Evolutionary conservation across 2,329 filamentous ascomycete genomes (phyloP).

Genomic region (Colletotrichum euphorbiae): DNA sequence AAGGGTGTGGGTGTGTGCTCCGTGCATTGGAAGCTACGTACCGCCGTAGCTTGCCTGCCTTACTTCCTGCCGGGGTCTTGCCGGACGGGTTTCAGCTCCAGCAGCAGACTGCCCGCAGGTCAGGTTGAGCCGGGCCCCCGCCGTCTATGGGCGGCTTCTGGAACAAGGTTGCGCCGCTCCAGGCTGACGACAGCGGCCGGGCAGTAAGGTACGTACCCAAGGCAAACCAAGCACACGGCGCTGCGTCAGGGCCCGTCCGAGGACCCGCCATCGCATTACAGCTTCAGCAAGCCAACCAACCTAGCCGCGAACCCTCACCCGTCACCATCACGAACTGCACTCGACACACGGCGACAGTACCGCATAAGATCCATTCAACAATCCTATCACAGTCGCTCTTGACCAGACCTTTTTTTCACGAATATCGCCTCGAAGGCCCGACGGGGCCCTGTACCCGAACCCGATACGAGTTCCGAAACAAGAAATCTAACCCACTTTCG

Average conservation of each 20-base stretch:
- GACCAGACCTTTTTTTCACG: not conserved
- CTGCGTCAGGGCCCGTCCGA: conserved; percentile 31
- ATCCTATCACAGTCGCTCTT: not conserved
- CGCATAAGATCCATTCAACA: not conserved
- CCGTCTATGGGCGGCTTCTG: conserved; percentile 22
- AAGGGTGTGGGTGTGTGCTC: conserved; percentile 36
- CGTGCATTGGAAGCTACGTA: conserved; percentile 37
- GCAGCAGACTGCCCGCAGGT: not conserved
- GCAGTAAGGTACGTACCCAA: not conserved
- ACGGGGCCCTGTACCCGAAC: conserved; percentile 28
- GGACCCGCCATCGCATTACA: conserved; percentile 38
- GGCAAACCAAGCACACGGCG: conserved; percentile 8
- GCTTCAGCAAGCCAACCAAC: conserved; percentile 30
- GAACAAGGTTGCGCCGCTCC: conserved; percentile 36
- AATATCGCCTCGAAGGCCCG: conserved; percentile 24
- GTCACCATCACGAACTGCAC: conserved; percentile 18
- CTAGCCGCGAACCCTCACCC: conserved; percentile 26
- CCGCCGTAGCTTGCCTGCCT: conserved; percentile 5
- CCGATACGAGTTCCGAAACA: conserved; percentile 37
- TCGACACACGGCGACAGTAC: not conserved
- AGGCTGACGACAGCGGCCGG: conserved; percentile 27
- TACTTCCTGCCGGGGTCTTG: conserved; percentile 20
- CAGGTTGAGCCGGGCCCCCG: no score
- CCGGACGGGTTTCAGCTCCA: conserved; percentile 6
- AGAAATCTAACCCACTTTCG: conserved; percentile 22